phyloP scores from a whole-genome alignment of 2,329 filamentous ascomycete genomes.

The Elsinoe fawcettii region DNA sequence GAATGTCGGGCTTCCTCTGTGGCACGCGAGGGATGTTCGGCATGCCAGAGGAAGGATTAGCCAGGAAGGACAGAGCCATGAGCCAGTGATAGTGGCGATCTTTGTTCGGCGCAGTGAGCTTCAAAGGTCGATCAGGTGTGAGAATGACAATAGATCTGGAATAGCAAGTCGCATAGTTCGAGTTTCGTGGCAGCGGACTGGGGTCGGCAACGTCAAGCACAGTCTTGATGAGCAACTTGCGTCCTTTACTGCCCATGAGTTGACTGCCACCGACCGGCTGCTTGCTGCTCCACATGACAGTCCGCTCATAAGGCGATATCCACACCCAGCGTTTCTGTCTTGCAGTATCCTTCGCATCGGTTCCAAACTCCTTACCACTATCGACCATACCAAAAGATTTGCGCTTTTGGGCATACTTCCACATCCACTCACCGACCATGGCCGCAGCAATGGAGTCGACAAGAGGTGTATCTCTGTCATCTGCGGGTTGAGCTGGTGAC shows the following conservation, averaged over 20 bases:
- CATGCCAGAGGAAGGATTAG: conserved; percentile 75
- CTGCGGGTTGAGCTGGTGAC: background rate
- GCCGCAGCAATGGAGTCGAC: conserved; percentile 96
- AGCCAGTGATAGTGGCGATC: conserved; percentile 95
- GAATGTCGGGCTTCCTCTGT: background rate
- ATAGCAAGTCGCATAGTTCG: conserved; percentile 48
- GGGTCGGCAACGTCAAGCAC: conserved; percentile 96
- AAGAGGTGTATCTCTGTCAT: conserved; percentile 50
- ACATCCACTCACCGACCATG: conserved; percentile 98
- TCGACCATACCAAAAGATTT: conserved; percentile 75
- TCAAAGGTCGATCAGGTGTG: conserved; percentile 85
- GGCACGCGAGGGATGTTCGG: conserved; percentile 40
- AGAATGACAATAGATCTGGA: conserved; percentile 91
- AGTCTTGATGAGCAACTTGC: conserved; percentile 89
- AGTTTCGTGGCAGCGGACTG: conserved; percentile 70
- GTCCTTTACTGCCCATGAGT: conserved; percentile 84
- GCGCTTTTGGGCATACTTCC: conserved; percentile 77
- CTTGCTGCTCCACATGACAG: conserved; percentile 97
- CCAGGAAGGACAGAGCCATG: conserved; percentile 87
- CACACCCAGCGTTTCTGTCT: conserved; percentile 97
- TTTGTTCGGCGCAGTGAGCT: conserved; percentile 76
- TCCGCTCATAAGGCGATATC: conserved; percentile 91
- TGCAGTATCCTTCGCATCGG: conserved; percentile 61
- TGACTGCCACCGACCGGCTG: conserved; percentile 84
- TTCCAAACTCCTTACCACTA: conserved; percentile 50